These are phyloP conservation scores for Royoungia palumana DNA, from an alignment of 768 basidiomycete genomes.

Conservation along the genomic window DNA sequence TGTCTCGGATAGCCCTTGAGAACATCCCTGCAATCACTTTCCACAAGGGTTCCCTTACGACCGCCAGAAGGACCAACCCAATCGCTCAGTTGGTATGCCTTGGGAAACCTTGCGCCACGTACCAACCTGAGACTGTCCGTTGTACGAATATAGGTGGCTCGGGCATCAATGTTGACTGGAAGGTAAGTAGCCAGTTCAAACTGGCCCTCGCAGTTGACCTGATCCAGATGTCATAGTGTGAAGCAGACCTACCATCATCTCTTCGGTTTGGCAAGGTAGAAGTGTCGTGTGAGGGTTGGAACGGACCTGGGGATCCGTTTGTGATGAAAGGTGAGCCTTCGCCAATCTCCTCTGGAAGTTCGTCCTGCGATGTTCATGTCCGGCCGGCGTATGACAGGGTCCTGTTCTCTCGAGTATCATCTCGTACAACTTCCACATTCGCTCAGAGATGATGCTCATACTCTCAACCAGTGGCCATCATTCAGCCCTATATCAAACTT, in stretches of 20 bases:
- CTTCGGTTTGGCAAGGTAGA: slow-evolving; percentile 82
- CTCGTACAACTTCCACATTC: slow-evolving; percentile 63
- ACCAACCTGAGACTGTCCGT: slow-evolving; percentile 80
- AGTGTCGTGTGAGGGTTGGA: slow-evolving; percentile 92
- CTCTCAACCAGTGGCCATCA: slow-evolving; percentile 6
- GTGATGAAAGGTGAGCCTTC: slow-evolving; percentile 71
- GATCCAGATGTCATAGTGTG: slow-evolving; percentile 53
- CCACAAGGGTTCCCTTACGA: slow-evolving; percentile 65
- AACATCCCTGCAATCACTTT: slow-evolving; percentile 76
- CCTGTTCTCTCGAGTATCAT: slow-evolving; percentile 83
- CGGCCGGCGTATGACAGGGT: slow-evolving; percentile 46
- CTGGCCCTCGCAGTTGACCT: slow-evolving; percentile 4
- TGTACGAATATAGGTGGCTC: slow-evolving; percentile 77
- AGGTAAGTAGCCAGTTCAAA: slow-evolving; percentile 44
- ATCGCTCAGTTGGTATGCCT: slow-evolving; percentile 78
- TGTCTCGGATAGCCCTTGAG: slow-evolving; percentile 71
- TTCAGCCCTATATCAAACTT: slow-evolving; percentile 11
- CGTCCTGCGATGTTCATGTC: background rate
- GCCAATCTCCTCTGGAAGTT: background rate
- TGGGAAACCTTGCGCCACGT: slow-evolving; percentile 73
- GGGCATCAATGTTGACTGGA: slow-evolving; percentile 88
- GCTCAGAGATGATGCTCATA: slow-evolving; percentile 21
- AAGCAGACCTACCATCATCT: slow-evolving; percentile 82
- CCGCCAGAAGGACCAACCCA: slow-evolving; percentile 60
- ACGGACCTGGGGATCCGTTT: slow-evolving; percentile 72